Percentiles rank a stretch among this genome's conserved stretches.
These are phyloP conservation scores for Priceomyces carsonii DNA, from an alignment of 805 yeast genomes.

Conservation along the genomic window DNA sequence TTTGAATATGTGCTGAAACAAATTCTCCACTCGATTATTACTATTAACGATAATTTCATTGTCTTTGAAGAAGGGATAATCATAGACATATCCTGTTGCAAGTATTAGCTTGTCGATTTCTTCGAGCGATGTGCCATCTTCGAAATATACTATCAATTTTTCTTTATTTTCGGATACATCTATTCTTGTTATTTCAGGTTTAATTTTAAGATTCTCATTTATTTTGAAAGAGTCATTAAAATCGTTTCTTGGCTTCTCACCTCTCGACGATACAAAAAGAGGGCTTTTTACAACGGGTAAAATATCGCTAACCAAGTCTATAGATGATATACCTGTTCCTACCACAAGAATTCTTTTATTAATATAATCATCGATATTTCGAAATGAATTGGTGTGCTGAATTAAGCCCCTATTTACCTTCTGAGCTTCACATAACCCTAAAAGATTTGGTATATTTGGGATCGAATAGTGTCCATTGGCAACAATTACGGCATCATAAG, in stretches of 20 bases:
- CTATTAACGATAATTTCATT: conserved; percentile 20
- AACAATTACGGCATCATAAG: conserved; percentile 43
- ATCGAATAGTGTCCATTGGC: conserved; percentile 51
- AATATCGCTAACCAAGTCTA: conserved; percentile 44
- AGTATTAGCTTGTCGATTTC: conserved; percentile 20
- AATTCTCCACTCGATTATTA: conserved; percentile 26
- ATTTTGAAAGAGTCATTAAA: conserved; percentile 10
- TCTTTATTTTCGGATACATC: too few species aligned
- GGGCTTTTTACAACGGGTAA: conserved; percentile 16
- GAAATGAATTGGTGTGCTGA: conserved; percentile 47
- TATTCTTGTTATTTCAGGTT: conserved; percentile 11
- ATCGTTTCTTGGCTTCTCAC: conserved; percentile 5
- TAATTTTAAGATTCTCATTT: conserved; percentile 5
- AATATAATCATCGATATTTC: conserved; percentile 29
- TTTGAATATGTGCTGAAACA: conserved; percentile 34
- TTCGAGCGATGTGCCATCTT: conserved; percentile 15
- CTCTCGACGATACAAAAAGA: conserved; percentile 13
- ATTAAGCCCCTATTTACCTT: conserved; percentile 22
- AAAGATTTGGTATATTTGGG: conserved; percentile 46
- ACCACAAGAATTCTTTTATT: conserved; percentile 33
- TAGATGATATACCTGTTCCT: conserved; percentile 68
- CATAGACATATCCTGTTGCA: conserved; percentile 26
- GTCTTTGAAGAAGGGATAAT: conserved; percentile 21
- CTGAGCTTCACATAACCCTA: conserved; percentile 42
- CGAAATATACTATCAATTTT: conserved; percentile 16